Base-by-base conservation (phyloP, 2,329 filamentous ascomycete genomes). In the Talaromyces funiculosus region DNA sequence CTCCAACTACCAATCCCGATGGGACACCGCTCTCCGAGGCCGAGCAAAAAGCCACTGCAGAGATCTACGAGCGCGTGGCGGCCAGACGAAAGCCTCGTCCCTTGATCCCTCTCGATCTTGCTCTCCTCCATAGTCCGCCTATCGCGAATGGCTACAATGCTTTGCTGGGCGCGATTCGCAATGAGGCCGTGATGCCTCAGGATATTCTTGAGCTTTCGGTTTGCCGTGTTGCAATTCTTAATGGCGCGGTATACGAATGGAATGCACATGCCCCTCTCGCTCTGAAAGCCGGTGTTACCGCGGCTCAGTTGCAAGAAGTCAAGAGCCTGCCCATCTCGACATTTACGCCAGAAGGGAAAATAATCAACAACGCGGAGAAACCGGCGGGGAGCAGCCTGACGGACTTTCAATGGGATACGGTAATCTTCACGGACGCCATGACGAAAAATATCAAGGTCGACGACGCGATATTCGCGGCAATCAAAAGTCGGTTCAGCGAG, bases 221-320 rank as follows among this genome's bases (percentile, higher is more conserved):
- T 65, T 90, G 85, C 66, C 83, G 90, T 53, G 89, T 96, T 7
- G 91, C 91, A 4, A 87, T 89, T 6, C 83, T 90, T 65, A 95
- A 93, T 72, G 73, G 81, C 29, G 91, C 91, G 1, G 90, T 89
- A 82, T 95, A 92, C 74, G 91, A 96, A 73, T 95, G 90, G 90
- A 84, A 79, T 38, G 85, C 90, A 61, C 91, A 96, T 72, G 87
- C 87, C 8, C 90, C 90, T 7, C 78, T 93, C 7, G 80, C 75
- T 1, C 57, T 78, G 60, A 74, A 73, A 59, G 73, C 70, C 1
- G 74, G 74, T 0, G 65, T 76, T 7, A 60, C 65, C 24, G 65
- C 68, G 1, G 68, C 64, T n/a, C 70, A 70, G 49, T 57, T 92
- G 14, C 82, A 84, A 2, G 78, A 78, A 1, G 76, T 75, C 20